phyloP scores from a whole-genome alignment of 495 filamentous ascomycete species.

The Penicillium canescens region DNA sequence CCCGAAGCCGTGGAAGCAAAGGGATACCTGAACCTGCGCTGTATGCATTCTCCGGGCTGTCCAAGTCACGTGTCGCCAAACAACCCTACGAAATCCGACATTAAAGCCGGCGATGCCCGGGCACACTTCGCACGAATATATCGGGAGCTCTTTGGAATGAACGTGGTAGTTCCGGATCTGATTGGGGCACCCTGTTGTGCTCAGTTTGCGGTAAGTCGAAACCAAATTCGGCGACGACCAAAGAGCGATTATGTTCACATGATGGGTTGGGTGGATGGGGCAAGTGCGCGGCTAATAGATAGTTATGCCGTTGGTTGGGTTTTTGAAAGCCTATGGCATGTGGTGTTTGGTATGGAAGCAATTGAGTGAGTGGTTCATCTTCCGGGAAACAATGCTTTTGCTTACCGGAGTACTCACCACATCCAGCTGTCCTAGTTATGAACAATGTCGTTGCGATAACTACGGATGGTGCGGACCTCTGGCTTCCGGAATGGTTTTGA shows the following conservation, averaged over 20 bases:
- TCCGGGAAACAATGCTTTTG: not conserved
- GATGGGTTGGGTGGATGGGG: conserved; percentile 37
- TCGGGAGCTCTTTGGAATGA: conserved; percentile 26
- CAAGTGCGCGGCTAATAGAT: conserved; percentile 31
- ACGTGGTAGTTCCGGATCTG: conserved; percentile 31
- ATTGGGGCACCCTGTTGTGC: conserved; percentile 51
- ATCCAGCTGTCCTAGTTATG: conserved; percentile 37
- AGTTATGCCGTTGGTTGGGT: conserved; percentile 45
- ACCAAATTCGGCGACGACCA: conserved; percentile 40
- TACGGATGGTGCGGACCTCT: conserved; percentile 47
- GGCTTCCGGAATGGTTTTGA: conserved; percentile 31
- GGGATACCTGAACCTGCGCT: conserved; percentile 46
- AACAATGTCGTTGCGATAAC: conserved; percentile 46
- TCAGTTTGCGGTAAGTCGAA: conserved; percentile 48
- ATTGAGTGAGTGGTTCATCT: conserved; percentile 32
- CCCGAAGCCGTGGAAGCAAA: conserved; percentile 37
- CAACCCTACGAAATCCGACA: conserved; percentile 31
- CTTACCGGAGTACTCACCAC: not conserved
- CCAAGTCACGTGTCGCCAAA: conserved; percentile 32
- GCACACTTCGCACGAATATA: conserved; percentile 37
- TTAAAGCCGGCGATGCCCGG: conserved; percentile 37
- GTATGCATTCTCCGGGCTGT: conserved; percentile 38
- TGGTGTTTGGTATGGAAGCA: conserved; percentile 41
- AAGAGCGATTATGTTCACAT: conserved; percentile 44
- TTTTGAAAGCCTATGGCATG: conserved; percentile 45